phyloP scores from a whole-genome alignment of 495 filamentous ascomycete species.

The Lepidopterella palustris region DNA sequence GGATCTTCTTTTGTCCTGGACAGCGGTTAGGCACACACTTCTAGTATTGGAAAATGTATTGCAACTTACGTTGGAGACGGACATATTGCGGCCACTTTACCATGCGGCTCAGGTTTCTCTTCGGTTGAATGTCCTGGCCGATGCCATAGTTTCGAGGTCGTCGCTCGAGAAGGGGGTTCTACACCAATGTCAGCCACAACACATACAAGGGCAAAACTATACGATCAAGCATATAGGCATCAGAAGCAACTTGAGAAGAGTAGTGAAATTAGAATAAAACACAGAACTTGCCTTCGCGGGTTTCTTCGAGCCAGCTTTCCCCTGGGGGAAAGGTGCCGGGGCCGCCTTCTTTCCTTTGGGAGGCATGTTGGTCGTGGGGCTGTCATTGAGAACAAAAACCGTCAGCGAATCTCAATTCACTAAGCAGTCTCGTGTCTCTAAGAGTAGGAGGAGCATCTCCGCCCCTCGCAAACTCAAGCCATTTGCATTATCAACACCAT shows the following conservation, averaged over 20 bases:
- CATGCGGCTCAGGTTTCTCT: constrained; percentile 96
- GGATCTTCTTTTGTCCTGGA: constrained; percentile 99
- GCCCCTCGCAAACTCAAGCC: constrained; percentile 69
- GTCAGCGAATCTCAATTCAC: constrained; percentile 85
- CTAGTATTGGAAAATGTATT: background rate
- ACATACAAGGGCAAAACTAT: background rate
- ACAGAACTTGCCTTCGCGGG: constrained; percentile 86
- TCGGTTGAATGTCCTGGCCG: constrained; percentile 97
- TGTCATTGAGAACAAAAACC: constrained; percentile 99
- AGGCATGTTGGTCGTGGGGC: constrained; percentile 68
- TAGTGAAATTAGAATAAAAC: no score
- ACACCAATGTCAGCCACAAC: background rate
- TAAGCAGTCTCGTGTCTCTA: constrained; percentile 75
- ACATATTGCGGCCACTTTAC: constrained; percentile 96
- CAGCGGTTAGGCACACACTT: constrained; percentile 60
- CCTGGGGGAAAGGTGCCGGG: constrained; percentile 90
- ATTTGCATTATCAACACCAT: constrained; percentile 62
- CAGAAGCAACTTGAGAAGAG: constrained; percentile 1
- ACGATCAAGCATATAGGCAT: background rate
- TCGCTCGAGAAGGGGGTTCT: constrained; percentile 99
- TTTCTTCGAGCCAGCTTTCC: constrained; percentile 93
- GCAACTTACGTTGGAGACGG: background rate
- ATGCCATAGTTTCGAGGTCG: constrained; percentile 96
- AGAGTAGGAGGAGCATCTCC: constrained; percentile 51
- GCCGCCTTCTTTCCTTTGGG: constrained; percentile 68